Evolutionary conservation across 257 asterid genomes (phyloP), one percentile per base, ranked within the genome.

Genomic region (Striga asiatica): DNA sequence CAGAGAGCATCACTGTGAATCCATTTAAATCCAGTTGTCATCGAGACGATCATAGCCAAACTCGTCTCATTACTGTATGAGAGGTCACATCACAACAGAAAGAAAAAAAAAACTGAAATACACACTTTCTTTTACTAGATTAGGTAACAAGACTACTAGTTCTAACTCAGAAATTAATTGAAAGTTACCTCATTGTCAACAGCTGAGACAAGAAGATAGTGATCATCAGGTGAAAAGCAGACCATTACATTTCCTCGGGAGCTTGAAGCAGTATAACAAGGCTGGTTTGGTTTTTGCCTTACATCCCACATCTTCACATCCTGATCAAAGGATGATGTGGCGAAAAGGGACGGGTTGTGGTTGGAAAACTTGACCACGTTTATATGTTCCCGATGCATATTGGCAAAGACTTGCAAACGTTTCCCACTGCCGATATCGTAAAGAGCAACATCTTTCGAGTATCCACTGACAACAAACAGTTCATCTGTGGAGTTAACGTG

Each of bases 211-310:
- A 88, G 95, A 66, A 88, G 94, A 73, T 84, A 84, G 29, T 80
- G 82, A 67, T 88, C 97, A 75, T 88, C 97, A 0, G 95, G 97
- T 43, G 97, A 88, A 74, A 84, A 88, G 75, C 97, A 88, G 70
- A 84, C 95, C 95, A 84, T 84, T 71, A 88, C 97, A 62, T 88
- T 88, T 52, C 97, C 95, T 37, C 84, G 80, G 60, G 82, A 76
- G 72, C 97, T 88, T 71, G 82, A 63, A 66, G 86, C 76, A 64
- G 95, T 77, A 69, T 88, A 88, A 67, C 95, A 88, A 70, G 95
- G 92, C 25, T 65, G 95, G 61, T 24, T 67, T 52, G 86, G 89
- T 58, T 59, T 82, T 68, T 82, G 94, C 63, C 97, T 75, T 63
- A 84, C 56, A 78, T 88, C 97, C 97, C 97, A 84, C 94, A 88